A percentile compares a stretch with the other conserved stretches of the same genome.
These are phyloP conservation scores for Carallia brachiata DNA, from an alignment of 345 rosid genomes.

Conservation along the genomic window DNA sequence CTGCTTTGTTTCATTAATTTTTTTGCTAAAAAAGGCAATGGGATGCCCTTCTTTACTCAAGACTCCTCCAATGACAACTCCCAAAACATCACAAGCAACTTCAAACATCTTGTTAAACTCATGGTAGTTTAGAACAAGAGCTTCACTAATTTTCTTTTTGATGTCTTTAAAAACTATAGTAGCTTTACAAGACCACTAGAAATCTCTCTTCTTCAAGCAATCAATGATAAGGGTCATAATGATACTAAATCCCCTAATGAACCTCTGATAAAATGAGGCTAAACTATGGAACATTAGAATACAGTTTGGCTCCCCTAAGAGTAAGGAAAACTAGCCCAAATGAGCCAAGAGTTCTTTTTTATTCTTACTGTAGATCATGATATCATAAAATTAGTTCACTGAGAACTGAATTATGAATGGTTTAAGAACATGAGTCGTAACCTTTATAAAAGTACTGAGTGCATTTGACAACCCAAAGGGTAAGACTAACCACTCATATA, in stretches of 20 bases:
- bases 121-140: not conserved
- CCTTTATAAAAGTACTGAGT: no score
- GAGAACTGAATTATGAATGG: no score
- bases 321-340: not conserved
- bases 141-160: not conserved
- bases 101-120: not conserved
- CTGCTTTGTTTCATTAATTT: not conserved
- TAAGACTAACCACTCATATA: no score
- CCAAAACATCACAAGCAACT: no score
- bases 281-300: no score
- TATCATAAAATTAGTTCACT: not conserved
- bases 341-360: no score
- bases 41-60: not conserved
- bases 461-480: no score
- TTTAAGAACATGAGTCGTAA: no score
- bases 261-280: no score
- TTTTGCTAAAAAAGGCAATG: not conserved
- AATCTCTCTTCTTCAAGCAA: not conserved
- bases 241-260: no score
- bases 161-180: not conserved
- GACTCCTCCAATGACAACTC: no score
- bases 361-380: not conserved
- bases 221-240: not conserved
- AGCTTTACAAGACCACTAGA: not conserved
- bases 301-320: not conserved